Evolutionary conservation across 495 filamentous ascomycete species (phyloP).

Genomic region (Thozetella sp.): DNA sequence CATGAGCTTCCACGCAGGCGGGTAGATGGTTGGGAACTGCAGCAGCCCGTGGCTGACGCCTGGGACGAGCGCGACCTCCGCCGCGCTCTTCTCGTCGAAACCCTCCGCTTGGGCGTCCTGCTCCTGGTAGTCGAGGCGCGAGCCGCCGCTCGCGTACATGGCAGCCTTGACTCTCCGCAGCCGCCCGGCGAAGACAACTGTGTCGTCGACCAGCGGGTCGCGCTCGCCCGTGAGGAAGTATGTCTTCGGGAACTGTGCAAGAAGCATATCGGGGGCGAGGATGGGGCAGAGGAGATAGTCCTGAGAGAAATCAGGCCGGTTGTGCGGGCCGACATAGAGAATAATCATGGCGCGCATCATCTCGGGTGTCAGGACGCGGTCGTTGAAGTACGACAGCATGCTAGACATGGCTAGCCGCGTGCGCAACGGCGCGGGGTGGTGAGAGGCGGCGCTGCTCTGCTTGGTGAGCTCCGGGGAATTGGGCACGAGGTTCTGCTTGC

Average conservation of each 20-base stretch:
- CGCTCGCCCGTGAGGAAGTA: slow-evolving; percentile 94
- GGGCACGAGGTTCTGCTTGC: slow-evolving; percentile 28
- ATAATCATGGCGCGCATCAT: slow-evolving; percentile 99
- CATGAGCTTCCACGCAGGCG: slow-evolving; percentile 83
- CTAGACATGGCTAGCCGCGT: slow-evolving; percentile 89
- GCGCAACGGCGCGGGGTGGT: slow-evolving; percentile 66
- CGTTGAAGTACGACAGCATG: slow-evolving; percentile 98
- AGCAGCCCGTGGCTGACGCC: slow-evolving; percentile 91
- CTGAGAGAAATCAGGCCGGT: slow-evolving; percentile 87
- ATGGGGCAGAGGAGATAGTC: slow-evolving; percentile 91
- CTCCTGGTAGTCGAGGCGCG: slow-evolving; percentile 28
- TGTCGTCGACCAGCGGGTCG: slow-evolving; percentile 95
- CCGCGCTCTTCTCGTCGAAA: slow-evolving; percentile 76
- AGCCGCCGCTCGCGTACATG: slow-evolving; percentile 33
- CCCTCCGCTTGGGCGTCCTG: slow-evolving; percentile 24
- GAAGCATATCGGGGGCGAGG: slow-evolving; percentile 79
- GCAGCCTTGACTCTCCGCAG: slow-evolving; percentile 80
- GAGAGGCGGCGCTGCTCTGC: slow-evolving; percentile 30
- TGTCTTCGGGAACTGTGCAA: slow-evolving; percentile 85
- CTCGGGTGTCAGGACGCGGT: slow-evolving; percentile 91
- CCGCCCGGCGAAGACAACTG: slow-evolving; percentile 90
- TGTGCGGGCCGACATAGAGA: slow-evolving; percentile 91
- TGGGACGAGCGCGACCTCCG: slow-evolving; percentile 82
- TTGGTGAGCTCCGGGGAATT: slow-evolving; percentile 15
- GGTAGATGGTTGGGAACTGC: slow-evolving; percentile 85